These are phyloP conservation scores for Lophiotrema nucula DNA, from an alignment of 495 filamentous ascomycete species.

Conservation along the genomic window DNA sequence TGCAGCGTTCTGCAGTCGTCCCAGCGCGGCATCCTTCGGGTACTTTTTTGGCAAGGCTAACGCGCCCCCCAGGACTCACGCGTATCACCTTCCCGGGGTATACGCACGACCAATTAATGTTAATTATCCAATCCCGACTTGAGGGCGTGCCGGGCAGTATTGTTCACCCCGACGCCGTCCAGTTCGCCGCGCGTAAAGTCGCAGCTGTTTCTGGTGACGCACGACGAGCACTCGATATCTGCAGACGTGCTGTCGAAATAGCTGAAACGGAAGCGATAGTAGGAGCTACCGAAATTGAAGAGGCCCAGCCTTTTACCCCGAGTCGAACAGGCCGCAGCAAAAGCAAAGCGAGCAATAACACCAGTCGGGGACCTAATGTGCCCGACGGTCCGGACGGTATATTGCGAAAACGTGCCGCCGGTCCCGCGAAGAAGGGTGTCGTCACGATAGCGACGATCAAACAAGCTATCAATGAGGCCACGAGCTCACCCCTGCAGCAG, in stretches of 20 bases:
- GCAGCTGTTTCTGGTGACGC: slow-evolving; percentile 95
- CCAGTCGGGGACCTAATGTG: neutral
- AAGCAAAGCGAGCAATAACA: slow-evolving; percentile 7
- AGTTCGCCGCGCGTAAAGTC: slow-evolving; percentile 95
- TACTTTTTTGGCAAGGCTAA: slow-evolving; percentile 28
- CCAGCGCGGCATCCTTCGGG: slow-evolving; percentile 21
- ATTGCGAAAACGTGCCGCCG: slow-evolving; percentile 26
- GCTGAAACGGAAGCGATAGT: slow-evolving; percentile 66
- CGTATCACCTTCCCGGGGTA: slow-evolving; percentile 97
- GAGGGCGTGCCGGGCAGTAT: slow-evolving; percentile 83
- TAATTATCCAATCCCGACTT: slow-evolving; percentile 88
- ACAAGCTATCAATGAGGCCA: slow-evolving; percentile 90
- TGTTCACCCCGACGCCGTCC: slow-evolving; percentile 88
- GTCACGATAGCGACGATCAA: slow-evolving; percentile 94
- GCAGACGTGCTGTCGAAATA: slow-evolving; percentile 90
- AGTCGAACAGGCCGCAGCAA: slow-evolving; percentile 43
- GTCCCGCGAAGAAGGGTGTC: slow-evolving; percentile 45
- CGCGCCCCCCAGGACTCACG: slow-evolving; percentile 28
- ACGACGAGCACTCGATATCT: slow-evolving; percentile 89
- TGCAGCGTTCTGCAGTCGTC: neutral
- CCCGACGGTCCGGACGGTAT: slow-evolving; percentile 19
- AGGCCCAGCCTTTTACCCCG: slow-evolving; percentile 43
- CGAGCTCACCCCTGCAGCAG: slow-evolving; percentile 85
- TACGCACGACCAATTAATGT: slow-evolving; percentile 96
- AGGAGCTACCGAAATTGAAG: slow-evolving; percentile 38